Conservation (phyloP, 768 basidiomycete genomes). For the Calocybe indica region DNA sequence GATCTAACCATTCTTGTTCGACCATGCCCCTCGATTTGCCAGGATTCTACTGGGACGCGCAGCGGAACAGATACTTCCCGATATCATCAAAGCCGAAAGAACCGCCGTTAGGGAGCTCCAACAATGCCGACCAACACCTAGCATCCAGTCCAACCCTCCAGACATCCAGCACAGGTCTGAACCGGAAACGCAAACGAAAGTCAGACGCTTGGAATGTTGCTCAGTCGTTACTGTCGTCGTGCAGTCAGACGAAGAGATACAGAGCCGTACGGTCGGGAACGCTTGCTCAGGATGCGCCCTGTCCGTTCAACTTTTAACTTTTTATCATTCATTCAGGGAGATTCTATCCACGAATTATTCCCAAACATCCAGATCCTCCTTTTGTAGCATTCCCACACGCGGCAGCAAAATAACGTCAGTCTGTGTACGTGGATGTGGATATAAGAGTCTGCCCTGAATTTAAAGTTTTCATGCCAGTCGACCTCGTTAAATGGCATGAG, state of each 20-base stretch:
- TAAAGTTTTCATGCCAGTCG: slow-evolving; percentile 18
- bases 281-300: not conserved
- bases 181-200: slow-evolving; percentile 10
- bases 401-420: slow-evolving; percentile 27
- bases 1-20: not conserved
- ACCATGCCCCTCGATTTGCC: slow-evolving; percentile 45
- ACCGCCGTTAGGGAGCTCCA: slow-evolving; percentile 7
- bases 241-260: slow-evolving; percentile 6
- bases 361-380: slow-evolving; percentile 25
- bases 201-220: slow-evolving; percentile 11
- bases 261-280: slow-evolving; percentile 13
- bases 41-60: slow-evolving; percentile 51
- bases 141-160: not conserved
- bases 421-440: slow-evolving; percentile 39
- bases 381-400: slow-evolving; percentile 22
- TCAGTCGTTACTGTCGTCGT: slow-evolving; percentile 10
- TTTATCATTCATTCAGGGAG: slow-evolving; percentile 22
- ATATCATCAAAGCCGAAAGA: slow-evolving; percentile 31
- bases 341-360: slow-evolving; percentile 33
- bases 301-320: not conserved
- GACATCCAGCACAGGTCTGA: not conserved
- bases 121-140: slow-evolving; percentile 2
- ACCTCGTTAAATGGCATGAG: slow-evolving; percentile 21
- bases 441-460: not conserved
- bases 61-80: slow-evolving; percentile 52